These are phyloP conservation scores for Fusarium hostae DNA, from an alignment of 2,329 filamentous ascomycete species.

Conservation along the genomic window DNA sequence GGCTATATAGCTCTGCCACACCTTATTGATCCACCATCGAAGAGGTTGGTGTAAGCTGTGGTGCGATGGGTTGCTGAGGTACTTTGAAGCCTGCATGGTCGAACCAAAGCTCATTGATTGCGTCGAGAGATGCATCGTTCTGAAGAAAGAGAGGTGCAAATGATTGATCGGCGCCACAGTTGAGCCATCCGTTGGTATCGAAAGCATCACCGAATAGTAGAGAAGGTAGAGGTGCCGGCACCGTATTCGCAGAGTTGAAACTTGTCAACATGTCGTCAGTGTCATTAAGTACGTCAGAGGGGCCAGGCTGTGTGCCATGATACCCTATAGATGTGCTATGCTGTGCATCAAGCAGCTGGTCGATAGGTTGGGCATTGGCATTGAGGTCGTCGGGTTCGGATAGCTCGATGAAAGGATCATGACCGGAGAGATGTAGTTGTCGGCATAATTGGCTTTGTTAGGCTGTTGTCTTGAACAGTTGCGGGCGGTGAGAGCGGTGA, in stretches of 20 bases:
- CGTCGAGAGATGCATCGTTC: not conserved
- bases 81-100: not conserved
- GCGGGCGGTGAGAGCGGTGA: slow-evolving; percentile 1
- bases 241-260: not conserved
- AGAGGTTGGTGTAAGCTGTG: not conserved
- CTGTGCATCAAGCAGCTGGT: not conserved
- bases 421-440: not conserved
- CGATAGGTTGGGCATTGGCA: not conserved
- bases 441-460: not conserved
- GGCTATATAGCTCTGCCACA: slow-evolving; percentile 1
- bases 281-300: not conserved
- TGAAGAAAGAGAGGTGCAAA: not conserved
- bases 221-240: not conserved
- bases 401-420: not conserved
- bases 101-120: slow-evolving; percentile 1
- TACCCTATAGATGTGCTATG: no score
- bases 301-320: not conserved
- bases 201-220: not conserved
- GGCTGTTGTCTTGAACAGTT: not conserved
- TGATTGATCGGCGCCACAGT: not conserved
- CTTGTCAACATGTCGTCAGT: not conserved
- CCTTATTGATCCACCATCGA: not conserved
- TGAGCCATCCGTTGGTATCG: not conserved
- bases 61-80: not conserved
- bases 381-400: not conserved